Conservation (phyloP, 1,284 basidiomycete genomes). For the Boletus sp. region DNA sequence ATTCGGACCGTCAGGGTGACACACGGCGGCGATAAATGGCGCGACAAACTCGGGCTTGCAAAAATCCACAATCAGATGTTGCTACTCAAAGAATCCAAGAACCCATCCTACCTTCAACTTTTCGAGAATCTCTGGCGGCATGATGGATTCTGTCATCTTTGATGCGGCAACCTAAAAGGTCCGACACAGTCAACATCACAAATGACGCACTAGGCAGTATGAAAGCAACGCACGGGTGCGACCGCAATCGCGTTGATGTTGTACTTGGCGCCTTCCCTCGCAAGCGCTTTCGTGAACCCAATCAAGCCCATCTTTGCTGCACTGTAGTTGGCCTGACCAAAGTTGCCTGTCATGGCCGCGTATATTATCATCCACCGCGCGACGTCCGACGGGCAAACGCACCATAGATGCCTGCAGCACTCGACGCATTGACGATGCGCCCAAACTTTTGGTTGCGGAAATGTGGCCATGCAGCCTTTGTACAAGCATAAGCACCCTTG, state of each 20-base stretch:
- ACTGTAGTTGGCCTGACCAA: slow-evolving; percentile 94
- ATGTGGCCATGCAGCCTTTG: slow-evolving; percentile 94
- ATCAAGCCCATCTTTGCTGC: slow-evolving; percentile 89
- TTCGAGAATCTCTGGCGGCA: slow-evolving; percentile 96
- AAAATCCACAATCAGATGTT: not conserved
- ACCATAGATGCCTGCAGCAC: slow-evolving; percentile 84
- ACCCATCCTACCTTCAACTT: slow-evolving; percentile 65
- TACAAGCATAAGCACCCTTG: slow-evolving; percentile 93
- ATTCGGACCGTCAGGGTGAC: slow-evolving; percentile 77
- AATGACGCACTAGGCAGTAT: not conserved
- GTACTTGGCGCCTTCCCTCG: slow-evolving; percentile 89
- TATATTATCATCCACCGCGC: not conserved
- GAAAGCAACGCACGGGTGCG: slow-evolving; percentile 70
- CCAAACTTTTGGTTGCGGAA: slow-evolving; percentile 96
- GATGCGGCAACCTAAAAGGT: slow-evolving; percentile 80
- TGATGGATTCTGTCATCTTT: slow-evolving; percentile 90
- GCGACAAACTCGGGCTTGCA: slow-evolving; percentile 86
- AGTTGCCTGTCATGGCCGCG: slow-evolving; percentile 64
- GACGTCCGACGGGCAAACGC: slow-evolving; percentile 12
- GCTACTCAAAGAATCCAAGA: not conserved
- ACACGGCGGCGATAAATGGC: slow-evolving; percentile 80
- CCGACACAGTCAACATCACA: not conserved
- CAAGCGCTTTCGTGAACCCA: slow-evolving; percentile 89
- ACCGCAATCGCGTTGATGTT: slow-evolving; percentile 86
- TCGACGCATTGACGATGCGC: slow-evolving; percentile 89